phyloP scores from a whole-genome alignment of 2,329 filamentous ascomycete species.

The Apiospora kogelbergensis region DNA sequence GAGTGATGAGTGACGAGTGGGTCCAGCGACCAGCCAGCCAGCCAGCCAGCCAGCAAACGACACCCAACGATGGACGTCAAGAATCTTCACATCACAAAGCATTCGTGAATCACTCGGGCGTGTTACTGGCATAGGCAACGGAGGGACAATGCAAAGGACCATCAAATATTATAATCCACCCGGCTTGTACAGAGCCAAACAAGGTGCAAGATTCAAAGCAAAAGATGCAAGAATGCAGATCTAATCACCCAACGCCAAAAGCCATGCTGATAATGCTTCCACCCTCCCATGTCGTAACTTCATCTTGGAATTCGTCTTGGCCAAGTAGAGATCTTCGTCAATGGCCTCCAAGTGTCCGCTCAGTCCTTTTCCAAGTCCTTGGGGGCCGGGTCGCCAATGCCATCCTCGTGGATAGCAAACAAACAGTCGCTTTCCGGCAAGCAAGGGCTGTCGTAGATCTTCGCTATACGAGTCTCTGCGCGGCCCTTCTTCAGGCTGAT shows the following conservation, averaged over 20 bases:
- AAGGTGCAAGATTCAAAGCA: conserved; percentile 1
- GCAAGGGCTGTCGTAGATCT: conserved; percentile 98
- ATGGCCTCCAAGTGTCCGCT: not conserved
- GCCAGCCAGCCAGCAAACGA: too few relatives aligned
- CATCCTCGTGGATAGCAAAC: conserved; percentile 96
- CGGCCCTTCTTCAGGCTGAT: conserved; percentile 94
- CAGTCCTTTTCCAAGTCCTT: conserved; percentile 85
- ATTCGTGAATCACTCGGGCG: too few relatives aligned
- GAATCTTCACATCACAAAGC: too few relatives aligned
- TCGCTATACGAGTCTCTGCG: conserved; percentile 93
- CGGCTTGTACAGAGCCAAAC: not conserved
- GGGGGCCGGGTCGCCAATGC: conserved; percentile 91
- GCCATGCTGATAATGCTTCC: conserved; percentile 10
- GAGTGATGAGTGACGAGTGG: too few relatives aligned
- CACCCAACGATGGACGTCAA: too few relatives aligned
- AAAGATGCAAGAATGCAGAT: conserved; percentile 7
- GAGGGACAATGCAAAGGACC: not conserved
- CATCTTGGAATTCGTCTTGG: not conserved
- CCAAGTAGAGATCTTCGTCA: not conserved
- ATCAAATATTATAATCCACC: not conserved
- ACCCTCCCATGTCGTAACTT: not conserved
- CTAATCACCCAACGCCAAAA: conserved; percentile 3
- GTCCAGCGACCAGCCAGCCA: too few relatives aligned
- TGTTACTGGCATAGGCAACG: too few relatives aligned
- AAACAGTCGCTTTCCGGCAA: conserved; percentile 93